Evolutionary conservation across 352 stramenopile genomes (phyloP).

Genomic region (Phytophthora lateralis): DNA sequence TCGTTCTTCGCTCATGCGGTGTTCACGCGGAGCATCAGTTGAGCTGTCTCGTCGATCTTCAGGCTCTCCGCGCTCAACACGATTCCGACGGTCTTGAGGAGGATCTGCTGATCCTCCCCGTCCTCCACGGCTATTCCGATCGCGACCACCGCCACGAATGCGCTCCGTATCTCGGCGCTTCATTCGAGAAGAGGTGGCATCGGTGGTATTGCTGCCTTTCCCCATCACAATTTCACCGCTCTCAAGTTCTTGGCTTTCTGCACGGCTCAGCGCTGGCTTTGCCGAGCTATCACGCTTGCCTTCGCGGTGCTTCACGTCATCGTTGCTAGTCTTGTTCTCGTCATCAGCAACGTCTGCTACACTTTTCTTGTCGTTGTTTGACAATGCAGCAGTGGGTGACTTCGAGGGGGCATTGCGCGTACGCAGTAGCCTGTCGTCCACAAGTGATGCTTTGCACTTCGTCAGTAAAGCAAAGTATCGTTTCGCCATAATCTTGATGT

Average conservation of each 20-base stretch:
- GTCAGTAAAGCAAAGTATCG: conserved; percentile 85
- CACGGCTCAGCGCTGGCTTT: conserved; percentile 21
- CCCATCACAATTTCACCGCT: conserved; percentile 56
- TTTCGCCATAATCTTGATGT: conserved; percentile 92
- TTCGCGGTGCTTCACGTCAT: conserved; percentile 35
- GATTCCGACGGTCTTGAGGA: conserved; percentile 27
- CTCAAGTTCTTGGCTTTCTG: conserved; percentile 51
- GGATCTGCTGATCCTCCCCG: conserved; percentile 21
- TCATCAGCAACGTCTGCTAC: conserved; percentile 25
- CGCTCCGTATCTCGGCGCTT: conserved; percentile 31
- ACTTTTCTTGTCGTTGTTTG: conserved; percentile 25
- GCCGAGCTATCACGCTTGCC: conserved; percentile 12
- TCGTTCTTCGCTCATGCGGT: conserved; percentile 35
- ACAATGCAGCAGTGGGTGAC: conserved; percentile 10
- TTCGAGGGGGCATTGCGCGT: conserved; percentile 26
- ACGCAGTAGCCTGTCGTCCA: conserved; percentile 65
- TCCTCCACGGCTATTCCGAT: conserved; percentile 27
- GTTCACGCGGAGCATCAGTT: conserved; percentile 21
- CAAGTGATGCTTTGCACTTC: conserved; percentile 70
- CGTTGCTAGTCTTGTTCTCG: conserved; percentile 27
- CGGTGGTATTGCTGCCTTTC: conserved; percentile 27
- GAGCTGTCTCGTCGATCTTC: conserved; percentile 20
- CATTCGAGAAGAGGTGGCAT: conserved; percentile 6
- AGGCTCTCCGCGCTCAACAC: conserved; percentile 28
- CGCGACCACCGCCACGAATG: conserved; percentile 30